phyloP scores from a whole-genome alignment of 2,329 filamentous ascomycete genomes.

The Moelleriella libera region DNA sequence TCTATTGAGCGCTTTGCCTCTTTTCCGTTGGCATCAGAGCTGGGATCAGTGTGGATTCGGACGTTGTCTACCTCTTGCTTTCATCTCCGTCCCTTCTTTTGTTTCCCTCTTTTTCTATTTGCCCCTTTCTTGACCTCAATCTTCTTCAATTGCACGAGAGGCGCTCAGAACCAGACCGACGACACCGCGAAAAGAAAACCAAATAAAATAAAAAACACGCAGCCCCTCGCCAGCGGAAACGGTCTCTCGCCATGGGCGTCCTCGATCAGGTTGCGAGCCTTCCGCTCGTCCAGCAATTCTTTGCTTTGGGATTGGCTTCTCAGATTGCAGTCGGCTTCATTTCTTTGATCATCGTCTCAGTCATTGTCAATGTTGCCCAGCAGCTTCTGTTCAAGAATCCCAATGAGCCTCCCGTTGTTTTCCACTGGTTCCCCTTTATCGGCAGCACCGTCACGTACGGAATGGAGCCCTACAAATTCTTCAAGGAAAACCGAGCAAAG shows the following conservation, averaged over 20 bases:
- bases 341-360: conserved; percentile 34
- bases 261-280: conserved; percentile 34
- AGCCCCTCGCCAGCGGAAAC: not conserved
- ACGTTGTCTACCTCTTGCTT: not conserved
- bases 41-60: too few relatives aligned
- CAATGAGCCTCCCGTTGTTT: conserved; percentile 68
- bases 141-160: not conserved
- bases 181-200: not conserved
- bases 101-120: not conserved
- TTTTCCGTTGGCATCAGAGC: too few relatives aligned
- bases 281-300: conserved; percentile 35
- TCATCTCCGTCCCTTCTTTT: not conserved
- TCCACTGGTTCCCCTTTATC: conserved; percentile 70
- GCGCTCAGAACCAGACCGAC: not conserved
- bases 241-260: conserved; percentile 34
- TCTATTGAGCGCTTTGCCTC: not conserved
- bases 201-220: not conserved
- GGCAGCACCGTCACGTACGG: conserved; percentile 90
- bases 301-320: conserved; percentile 28
- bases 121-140: not conserved
- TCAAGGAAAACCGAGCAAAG: conserved; percentile 62
- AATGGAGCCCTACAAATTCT: conserved; percentile 86
- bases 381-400: conserved; percentile 74
- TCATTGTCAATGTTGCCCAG: conserved; percentile 64
- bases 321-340: conserved; percentile 32